Base-by-base conservation (phyloP, 768 basidiomycete genomes). In the Porphyrellus cyaneotinctus region DNA sequence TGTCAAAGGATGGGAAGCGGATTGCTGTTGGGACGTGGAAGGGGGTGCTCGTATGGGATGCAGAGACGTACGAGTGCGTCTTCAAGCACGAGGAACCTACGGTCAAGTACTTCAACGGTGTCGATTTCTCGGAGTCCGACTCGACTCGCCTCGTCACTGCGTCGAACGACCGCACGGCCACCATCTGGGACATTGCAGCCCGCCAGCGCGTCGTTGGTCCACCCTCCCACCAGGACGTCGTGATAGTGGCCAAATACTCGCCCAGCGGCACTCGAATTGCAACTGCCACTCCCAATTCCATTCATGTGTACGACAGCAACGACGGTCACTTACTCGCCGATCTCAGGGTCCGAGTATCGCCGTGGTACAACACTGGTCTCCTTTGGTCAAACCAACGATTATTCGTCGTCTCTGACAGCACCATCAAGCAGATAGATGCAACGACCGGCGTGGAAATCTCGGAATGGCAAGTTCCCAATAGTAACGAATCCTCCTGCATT, bases 1-100 rank as follows among this genome's bases (percentile, higher is more conserved):
- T 48, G 15, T 51, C 58, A 8, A 57, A 48, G 9, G 49, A 54
- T 11, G 43, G 48, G 4, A 31, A 11, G 9, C 44, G 49, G 51
- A 43, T 56, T 35, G 54, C 51, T 38, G 50, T 33, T 1, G 54
- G 50, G 8, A 38, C 54, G 15, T 46, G 15, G 31, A 33, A 8
- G 3, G 52, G 17, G 9, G 30, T 52, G 4, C 3, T 24, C 26
- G 35, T 51, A 6, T 51, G 50, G 50, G 43, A 51, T 22, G 50
- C 50, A 7, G 26, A 10, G 33, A 51, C 50, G 9, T 44, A 36
- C 35, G 35, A 18, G 18, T 10, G 1, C 11, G 20, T 43, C 15
- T 43, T 51, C 2, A 3, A 14, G 1, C 18, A 47, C 35, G 23
- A 41, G 13, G 39, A 26, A 15, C n/a, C n/a, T n/a, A 12, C 22